A percentile compares a stretch with the other conserved stretches of the same genome.
Conservation (phyloP, 2,329 filamentous ascomycete genomes). For the Capronia coronata region DNA sequence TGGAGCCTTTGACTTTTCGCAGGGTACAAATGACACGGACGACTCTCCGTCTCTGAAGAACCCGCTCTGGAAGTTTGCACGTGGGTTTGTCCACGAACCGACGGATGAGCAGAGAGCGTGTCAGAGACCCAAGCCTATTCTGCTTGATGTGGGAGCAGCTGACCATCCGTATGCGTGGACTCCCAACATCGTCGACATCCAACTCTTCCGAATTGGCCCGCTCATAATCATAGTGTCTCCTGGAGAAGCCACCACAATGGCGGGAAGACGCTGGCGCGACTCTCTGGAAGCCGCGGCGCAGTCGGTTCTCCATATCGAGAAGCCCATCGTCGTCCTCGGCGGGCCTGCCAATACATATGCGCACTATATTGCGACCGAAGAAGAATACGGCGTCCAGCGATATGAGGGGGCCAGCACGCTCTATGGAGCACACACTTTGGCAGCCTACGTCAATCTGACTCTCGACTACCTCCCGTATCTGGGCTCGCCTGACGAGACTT, state of each 20-base stretch:
- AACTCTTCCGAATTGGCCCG: slow-evolving; percentile 76
- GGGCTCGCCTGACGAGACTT: slow-evolving; percentile 29
- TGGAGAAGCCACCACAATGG: slow-evolving; percentile 88
- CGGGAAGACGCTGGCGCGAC: slow-evolving; percentile 76
- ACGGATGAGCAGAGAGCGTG: slow-evolving; percentile 64
- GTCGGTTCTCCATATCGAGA: slow-evolving; percentile 44
- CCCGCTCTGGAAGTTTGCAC: slow-evolving; percentile 73
- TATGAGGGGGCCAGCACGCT: slow-evolving; percentile 95
- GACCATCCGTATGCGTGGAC: slow-evolving; percentile 74
- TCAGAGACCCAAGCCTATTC: slow-evolving; percentile 73
- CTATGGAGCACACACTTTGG: slow-evolving; percentile 73
- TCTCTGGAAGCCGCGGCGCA: slow-evolving; percentile 55
- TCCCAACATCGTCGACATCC: slow-evolving; percentile 85
- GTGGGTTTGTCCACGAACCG: slow-evolving; percentile 64
- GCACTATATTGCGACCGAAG: slow-evolving; percentile 70
- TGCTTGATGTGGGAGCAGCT: slow-evolving; percentile 84
- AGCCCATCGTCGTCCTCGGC: slow-evolving; percentile 72
- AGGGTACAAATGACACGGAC: slow-evolving; percentile 54
- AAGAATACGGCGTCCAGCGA: slow-evolving; percentile 77
- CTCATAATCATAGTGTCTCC: slow-evolving; percentile 77
- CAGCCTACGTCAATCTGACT: slow-evolving; percentile 82
- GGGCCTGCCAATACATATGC: slow-evolving; percentile 88
- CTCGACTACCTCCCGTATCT: slow-evolving; percentile 65
- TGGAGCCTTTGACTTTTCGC: slow-evolving; percentile 86
- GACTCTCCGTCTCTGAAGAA: slow-evolving; percentile 62